Percentiles rank a stretch among this genome's conserved stretches.
Evolutionary conservation across 1,284 basidiomycete species (phyloP).

Genomic region (Phlebopus sp.): DNA sequence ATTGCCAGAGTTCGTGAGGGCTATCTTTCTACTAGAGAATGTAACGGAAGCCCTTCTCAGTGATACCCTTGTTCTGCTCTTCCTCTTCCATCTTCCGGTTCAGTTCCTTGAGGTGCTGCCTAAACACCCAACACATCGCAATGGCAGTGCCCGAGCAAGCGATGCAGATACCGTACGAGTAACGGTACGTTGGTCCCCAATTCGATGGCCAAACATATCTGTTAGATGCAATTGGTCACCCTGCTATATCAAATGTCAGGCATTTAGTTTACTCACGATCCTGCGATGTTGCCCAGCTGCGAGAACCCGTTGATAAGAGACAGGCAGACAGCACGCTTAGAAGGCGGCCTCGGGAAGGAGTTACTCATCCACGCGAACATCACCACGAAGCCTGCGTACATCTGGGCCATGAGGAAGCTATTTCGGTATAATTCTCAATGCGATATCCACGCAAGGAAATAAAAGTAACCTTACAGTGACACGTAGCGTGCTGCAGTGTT

Average conservation of each 20-base stretch:
- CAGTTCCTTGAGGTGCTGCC: constrained; percentile 15
- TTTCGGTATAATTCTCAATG: constrained; percentile 2
- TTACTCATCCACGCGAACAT: constrained; percentile 68
- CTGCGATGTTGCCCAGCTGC: constrained; percentile 65
- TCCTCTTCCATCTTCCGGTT: constrained; percentile 17
- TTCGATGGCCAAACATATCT: constrained; percentile 21
- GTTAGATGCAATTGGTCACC: constrained; percentile 2
- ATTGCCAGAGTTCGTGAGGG: too few species aligned
- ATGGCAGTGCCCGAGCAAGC: constrained; percentile 17
- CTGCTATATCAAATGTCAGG: neutral
- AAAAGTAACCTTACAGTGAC: constrained; percentile 46
- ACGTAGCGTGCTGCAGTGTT: constrained; percentile 66
- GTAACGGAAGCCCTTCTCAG: constrained; percentile 15
- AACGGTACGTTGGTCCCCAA: constrained; percentile 29
- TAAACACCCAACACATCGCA: constrained; percentile 24
- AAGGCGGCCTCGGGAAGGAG: constrained; percentile 63
- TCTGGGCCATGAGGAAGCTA: constrained; percentile 72
- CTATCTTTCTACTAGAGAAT: constrained; percentile 43
- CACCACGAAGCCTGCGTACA: constrained; percentile 65
- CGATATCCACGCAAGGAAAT: constrained; percentile 5
- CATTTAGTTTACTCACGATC: constrained; percentile 55
- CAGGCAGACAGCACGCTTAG: constrained; percentile 69
- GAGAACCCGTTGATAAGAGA: constrained; percentile 71
- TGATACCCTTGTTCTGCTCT: constrained; percentile 5
- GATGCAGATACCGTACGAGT: constrained; percentile 29